Evolutionary conservation across 805 yeast genomes (phyloP), one percentile per base, ranked within the genome.

Genomic region (Yarrowia sp.): DNA sequence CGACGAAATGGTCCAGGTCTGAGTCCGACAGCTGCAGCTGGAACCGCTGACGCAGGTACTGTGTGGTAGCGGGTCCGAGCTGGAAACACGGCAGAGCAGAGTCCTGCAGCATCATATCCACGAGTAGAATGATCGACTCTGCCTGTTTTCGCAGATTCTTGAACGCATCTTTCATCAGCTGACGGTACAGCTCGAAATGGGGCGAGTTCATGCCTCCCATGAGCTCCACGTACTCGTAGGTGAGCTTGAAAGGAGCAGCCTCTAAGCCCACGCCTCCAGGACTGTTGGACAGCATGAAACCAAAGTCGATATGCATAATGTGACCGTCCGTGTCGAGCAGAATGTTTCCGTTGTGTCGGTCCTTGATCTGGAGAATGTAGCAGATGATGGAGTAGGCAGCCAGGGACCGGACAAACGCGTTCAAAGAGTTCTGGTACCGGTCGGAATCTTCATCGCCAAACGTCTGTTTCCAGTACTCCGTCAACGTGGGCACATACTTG

Each of bases 321-420:
- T 95, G 99, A 0, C 99, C 99, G 74, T 91, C 89, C 70, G 89
- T 91, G 76, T 95, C 99, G 75, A 95, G 91, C 91, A 95, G 89
- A 71, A 95, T 94, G 78, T 95, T 95, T 78, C 99, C 99, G 79
- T 95, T 95, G 79, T 95, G 99, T 75, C 99, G 86, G 80, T 95
- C 99, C 76, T 96, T 96, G 80, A 95, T 91, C 75, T 94, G 98
- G 67, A 95, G 83, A 67, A 95, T 77, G 75, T 92, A 95, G 16
- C 97, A 91, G 69, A 95, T 90, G 70, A 95, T 87, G 46, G 97
- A 91, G 79, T 95, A 95, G 1, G 96, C 98, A 0, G 98, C 98
- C 67, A 95, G 82, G 19, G 97, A 91, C 61, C 84, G 83, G 1
- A 96, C 90, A 78, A 95, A 95, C 72, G 89, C 90, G 56, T 87